Conservation (phyloP, 345 rosid species). For the Pistacia atlantica region DNA sequence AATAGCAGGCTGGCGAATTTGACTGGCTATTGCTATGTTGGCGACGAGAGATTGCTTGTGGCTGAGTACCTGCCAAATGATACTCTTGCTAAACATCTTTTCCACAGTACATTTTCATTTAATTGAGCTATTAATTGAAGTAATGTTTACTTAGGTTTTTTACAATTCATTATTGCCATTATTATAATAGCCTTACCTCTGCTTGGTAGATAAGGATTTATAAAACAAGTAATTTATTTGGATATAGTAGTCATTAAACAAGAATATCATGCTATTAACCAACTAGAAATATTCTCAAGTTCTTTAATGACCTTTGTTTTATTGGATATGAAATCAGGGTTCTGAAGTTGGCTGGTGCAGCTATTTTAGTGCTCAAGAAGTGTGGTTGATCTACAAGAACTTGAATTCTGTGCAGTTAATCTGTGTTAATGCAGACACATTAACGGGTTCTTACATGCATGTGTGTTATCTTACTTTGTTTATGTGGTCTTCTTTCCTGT, state of each 20-base stretch:
- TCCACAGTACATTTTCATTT: conserved; percentile 59
- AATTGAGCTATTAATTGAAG: not conserved
- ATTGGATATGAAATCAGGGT: conserved; percentile 19
- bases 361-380: conserved; percentile 27
- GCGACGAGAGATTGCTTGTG: conserved; percentile 90
- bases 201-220: not conserved
- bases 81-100: conserved; percentile 80
- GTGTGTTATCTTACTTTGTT: conserved; percentile 1
- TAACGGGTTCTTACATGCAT: conserved; percentile 56
- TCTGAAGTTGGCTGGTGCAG: conserved; percentile 18
- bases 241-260: too few relatives aligned
- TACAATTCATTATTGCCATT: not conserved
- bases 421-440: not conserved
- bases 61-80: conserved; percentile 91
- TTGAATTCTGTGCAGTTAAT: conserved; percentile 7
- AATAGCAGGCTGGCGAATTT: conserved; percentile 74
- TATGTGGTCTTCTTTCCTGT: conserved; percentile 20
- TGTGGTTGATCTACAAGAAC: conserved; percentile 16
- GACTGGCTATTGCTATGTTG: conserved; percentile 93
- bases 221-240: not conserved
- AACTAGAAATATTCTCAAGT: not conserved
- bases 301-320: not conserved
- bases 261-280: not conserved
- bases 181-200: not conserved
- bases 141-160: not conserved